These are phyloP conservation scores for Pseudocercospora macadamiae DNA, from an alignment of 2,329 filamentous ascomycete genomes.

Conservation along the genomic window DNA sequence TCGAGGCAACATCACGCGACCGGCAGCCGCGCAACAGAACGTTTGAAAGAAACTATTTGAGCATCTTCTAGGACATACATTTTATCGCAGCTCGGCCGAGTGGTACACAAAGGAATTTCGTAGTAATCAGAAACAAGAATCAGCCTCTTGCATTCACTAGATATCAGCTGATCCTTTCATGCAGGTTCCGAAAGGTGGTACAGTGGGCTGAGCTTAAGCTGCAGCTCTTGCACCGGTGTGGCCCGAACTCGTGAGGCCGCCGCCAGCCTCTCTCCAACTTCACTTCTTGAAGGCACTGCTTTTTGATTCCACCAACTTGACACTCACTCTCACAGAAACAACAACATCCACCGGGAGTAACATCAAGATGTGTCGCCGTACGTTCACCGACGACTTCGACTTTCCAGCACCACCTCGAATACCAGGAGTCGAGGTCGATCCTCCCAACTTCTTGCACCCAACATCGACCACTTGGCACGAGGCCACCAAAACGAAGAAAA, in stretches of 20 bases:
- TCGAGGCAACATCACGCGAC: too few species aligned
- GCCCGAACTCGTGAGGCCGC: not conserved
- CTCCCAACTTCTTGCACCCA: not conserved
- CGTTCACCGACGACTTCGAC: not conserved
- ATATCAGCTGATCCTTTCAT: not conserved
- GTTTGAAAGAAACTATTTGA: too few species aligned
- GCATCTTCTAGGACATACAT: too few species aligned
- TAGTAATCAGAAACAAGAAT: not conserved
- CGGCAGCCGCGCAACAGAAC: too few species aligned
- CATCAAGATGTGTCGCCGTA: not conserved
- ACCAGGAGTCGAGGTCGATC: not conserved
- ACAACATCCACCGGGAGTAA: not conserved
- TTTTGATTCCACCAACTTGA: too few species aligned
- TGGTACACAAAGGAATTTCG: not conserved
- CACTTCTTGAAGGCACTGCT: not conserved
- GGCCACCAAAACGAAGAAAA: not conserved
- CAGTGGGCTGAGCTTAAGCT: not conserved
- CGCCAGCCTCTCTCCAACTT: not conserved
- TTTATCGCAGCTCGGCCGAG: too few species aligned
- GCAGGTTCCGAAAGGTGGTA: not conserved
- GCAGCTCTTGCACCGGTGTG: not conserved
- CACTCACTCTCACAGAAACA: too few species aligned
- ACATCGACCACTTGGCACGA: not conserved
- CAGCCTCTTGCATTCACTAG: not conserved
- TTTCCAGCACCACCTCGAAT: not conserved